phyloP scores from a whole-genome alignment of 352 stramenopile species.

The Pythium aquatile region DNA sequence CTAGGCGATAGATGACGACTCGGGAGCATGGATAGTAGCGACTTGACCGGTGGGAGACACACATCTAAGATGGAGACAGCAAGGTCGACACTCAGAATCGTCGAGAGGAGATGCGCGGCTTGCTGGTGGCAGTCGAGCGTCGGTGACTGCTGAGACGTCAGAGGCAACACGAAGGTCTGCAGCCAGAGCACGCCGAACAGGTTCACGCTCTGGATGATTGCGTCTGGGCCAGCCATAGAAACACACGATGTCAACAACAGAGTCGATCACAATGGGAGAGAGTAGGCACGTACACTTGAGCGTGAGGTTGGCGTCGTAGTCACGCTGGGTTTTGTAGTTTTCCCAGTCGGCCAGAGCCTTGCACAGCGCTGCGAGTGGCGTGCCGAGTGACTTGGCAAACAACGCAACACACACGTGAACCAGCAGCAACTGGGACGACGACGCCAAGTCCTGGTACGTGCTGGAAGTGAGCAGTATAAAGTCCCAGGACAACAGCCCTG shows the following conservation, averaged over 20 bases:
- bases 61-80: constrained; percentile 38
- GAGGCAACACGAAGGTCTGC: constrained; percentile 43
- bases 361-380: constrained; percentile 28
- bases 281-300: constrained; percentile 58
- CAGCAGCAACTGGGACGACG: constrained; percentile 21
- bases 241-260: neutral
- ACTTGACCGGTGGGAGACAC: constrained; percentile 6
- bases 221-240: constrained; percentile 27
- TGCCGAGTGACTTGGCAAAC: constrained; percentile 37
- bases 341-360: constrained; percentile 60
- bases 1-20: neutral
- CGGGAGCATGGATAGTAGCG: neutral
- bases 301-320: constrained; percentile 70
- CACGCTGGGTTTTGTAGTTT: constrained; percentile 64
- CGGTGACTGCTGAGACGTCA: constrained; percentile 18
- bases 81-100: constrained; percentile 41
- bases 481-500: constrained; percentile 31
- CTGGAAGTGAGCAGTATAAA: constrained; percentile 39
- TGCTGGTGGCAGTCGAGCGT: constrained; percentile 43
- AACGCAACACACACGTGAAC: constrained; percentile 38
- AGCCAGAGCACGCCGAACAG: constrained; percentile 55
- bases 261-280: neutral
- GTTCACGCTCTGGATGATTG: constrained; percentile 63
- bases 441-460: constrained; percentile 27
- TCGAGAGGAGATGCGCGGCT: constrained; percentile 46